Percentiles rank a stretch among this genome's conserved stretches.
Conservation (phyloP, 2,329 filamentous ascomycete species). For the Xylariaceae sp. region DNA sequence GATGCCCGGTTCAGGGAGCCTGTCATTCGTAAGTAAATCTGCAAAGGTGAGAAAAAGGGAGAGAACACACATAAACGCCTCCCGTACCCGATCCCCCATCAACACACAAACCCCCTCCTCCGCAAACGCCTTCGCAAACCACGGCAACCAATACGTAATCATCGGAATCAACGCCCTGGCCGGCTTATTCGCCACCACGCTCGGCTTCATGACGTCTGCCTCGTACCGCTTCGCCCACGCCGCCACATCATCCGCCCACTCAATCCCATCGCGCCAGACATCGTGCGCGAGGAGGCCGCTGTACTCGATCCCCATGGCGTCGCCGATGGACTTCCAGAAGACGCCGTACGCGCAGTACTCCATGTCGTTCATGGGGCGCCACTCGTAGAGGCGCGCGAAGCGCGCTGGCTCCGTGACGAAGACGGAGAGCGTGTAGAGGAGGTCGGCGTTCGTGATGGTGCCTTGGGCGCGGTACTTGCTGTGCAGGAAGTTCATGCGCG, state of each 20-base stretch:
- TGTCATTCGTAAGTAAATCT: conserved; percentile 17
- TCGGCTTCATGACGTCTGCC: conserved; percentile 50
- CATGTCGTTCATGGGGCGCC: conserved; percentile 61
- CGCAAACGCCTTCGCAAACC: conserved; percentile 40
- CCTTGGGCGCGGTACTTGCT: conserved; percentile 32
- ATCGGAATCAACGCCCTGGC: conserved; percentile 57
- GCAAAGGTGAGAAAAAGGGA: not conserved
- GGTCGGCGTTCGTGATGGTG: conserved; percentile 35
- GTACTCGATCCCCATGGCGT: conserved; percentile 61
- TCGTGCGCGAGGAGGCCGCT: conserved; percentile 32
- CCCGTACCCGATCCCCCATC: conserved; percentile 59
- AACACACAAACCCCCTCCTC: conserved; percentile 50
- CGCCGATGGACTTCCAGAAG: conserved; percentile 67
- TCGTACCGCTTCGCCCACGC: conserved; percentile 55
- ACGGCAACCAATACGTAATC: conserved; percentile 52
- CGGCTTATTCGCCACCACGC: conserved; percentile 43
- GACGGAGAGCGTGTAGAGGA: conserved; percentile 43
- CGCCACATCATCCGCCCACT: conserved; percentile 46
- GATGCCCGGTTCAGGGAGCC: conserved; percentile 41
- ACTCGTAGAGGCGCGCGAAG: conserved; percentile 64
- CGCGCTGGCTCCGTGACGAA: conserved; percentile 61
- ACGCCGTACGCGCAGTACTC: conserved; percentile 63
- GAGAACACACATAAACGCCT: conserved; percentile 55
- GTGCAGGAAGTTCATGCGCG: conserved; percentile 39
- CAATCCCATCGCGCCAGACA: conserved; percentile 45